Evolutionary conservation across 257 asterid genomes (phyloP).

Genomic region (Salvia splendens): DNA sequence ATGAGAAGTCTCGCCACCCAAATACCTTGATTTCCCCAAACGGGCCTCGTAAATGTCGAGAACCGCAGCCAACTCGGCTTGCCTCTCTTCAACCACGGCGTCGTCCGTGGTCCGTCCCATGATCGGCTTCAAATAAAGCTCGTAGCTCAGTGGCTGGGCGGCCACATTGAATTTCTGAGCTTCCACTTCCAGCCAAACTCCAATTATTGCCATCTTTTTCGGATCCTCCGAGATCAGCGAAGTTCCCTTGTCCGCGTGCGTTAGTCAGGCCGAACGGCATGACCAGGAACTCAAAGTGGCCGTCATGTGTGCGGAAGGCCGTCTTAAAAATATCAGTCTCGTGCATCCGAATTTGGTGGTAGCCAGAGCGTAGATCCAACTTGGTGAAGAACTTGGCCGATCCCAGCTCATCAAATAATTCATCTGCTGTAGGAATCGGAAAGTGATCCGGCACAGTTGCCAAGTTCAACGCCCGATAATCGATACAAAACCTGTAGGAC

Average conservation of each 20-base stretch:
- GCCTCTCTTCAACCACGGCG: conserved; percentile 25
- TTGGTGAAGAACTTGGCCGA: no score
- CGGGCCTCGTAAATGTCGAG: conserved; percentile 62
- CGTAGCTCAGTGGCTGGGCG: conserved; percentile 27
- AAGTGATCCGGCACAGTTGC: no score
- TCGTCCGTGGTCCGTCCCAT: conserved; percentile 36
- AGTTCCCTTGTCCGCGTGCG: conserved; percentile 44
- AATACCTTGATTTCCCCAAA: conserved; percentile 42
- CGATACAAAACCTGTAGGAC: no score
- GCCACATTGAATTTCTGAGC: conserved; percentile 36
- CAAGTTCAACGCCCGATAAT: no score
- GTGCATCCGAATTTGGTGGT: no score
- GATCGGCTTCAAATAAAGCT: conserved; percentile 39
- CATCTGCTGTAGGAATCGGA: no score
- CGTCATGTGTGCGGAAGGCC: no score
- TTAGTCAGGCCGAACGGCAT: no score
- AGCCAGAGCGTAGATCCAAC: no score
- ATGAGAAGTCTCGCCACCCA: conserved; percentile 49
- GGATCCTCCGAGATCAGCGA: conserved; percentile 33
- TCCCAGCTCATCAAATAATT: no score
- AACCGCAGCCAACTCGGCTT: conserved; percentile 37
- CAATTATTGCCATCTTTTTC: conserved; percentile 35
- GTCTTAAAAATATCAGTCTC: no score
- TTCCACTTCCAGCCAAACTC: conserved; percentile 45
- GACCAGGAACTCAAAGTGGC: no score